Evolutionary conservation across 768 basidiomycete species (phyloP), one percentile per base, ranked within the genome.

Genomic region (Cystofilobasidium bisporidii): DNA sequence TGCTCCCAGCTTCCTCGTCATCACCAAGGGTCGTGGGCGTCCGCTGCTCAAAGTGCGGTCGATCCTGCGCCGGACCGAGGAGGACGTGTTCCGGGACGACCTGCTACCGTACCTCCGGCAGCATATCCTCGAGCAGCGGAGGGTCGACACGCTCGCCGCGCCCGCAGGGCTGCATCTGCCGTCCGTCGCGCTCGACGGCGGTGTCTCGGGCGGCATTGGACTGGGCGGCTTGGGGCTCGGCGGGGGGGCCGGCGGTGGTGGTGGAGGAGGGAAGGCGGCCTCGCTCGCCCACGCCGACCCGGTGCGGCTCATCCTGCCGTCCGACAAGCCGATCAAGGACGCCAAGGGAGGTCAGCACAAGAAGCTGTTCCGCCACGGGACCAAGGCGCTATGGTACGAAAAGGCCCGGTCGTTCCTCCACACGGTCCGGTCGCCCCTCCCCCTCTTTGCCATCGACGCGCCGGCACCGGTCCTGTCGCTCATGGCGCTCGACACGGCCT

Each of bases 41-140:
- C 63, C 62, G 12, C 26, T 64, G 28, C 59, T 69, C 18, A 69
- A 69, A 36, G 63, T 69, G n/a, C 55, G 63, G 28, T 41, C 36
- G 30, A 50, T 69, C 32, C 68, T 69, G 8, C 62, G 63, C 24
- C 57, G 63, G n/a, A 64, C 58, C 18, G 63, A 69, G 38, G 68
- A 69, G 32, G 68, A 69, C 24, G 63, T 69, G 24, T 58, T 53
- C 36, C 68, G 68, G 26, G 63, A 64, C 3, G 61, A 69, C 30
- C 50, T 69, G 18, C 36, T 69, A 11, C 24, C 63, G 22, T 61
- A 69, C 48, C 68, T 69, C 9, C 68, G 68, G 11, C 28, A 63
- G 28, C 61, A 57, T 26, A 64, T 69, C 33, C 36, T 47, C 55
- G 68, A 69, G 14, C 68, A 69, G 47, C 43, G 68, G 2, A 63